Evolutionary conservation across 2,329 filamentous ascomycete genomes (phyloP).

Genomic region (Orbilia quercus): DNA sequence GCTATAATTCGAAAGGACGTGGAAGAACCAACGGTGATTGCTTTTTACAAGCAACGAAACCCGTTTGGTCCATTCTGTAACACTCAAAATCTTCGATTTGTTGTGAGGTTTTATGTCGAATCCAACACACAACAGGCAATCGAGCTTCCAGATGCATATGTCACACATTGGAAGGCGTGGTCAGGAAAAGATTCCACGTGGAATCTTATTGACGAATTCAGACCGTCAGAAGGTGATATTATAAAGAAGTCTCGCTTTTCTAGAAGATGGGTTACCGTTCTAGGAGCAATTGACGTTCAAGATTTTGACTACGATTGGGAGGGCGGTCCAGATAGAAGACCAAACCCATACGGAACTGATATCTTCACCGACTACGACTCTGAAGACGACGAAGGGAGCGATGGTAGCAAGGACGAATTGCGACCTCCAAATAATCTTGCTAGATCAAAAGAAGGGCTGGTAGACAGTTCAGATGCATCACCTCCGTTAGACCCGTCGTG

Average conservation of each 20-base stretch:
- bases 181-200: constrained; percentile 4
- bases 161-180: constrained; percentile 29
- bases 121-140: constrained; percentile 17
- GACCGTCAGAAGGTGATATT: background rate
- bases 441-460: background rate
- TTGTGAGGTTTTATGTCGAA: background rate
- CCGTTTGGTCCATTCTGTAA: constrained; percentile 21
- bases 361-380: background rate
- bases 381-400: background rate
- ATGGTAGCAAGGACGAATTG: background rate
- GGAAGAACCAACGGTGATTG: constrained; percentile 11
- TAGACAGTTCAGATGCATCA: background rate
- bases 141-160: background rate
- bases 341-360: background rate
- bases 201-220: background rate
- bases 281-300: constrained; percentile 3
- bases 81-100: constrained; percentile 12
- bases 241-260: background rate
- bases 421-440: too few relatives aligned
- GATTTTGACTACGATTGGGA: constrained; percentile 25
- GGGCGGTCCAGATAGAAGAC: background rate
- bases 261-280: background rate
- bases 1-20: constrained; percentile 14
- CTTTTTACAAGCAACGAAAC: constrained; percentile 15
- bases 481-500: background rate